Evolutionary conservation across 768 basidiomycete species (phyloP), one percentile per base, ranked within the genome.

Genomic region (Trametes cubensis): DNA sequence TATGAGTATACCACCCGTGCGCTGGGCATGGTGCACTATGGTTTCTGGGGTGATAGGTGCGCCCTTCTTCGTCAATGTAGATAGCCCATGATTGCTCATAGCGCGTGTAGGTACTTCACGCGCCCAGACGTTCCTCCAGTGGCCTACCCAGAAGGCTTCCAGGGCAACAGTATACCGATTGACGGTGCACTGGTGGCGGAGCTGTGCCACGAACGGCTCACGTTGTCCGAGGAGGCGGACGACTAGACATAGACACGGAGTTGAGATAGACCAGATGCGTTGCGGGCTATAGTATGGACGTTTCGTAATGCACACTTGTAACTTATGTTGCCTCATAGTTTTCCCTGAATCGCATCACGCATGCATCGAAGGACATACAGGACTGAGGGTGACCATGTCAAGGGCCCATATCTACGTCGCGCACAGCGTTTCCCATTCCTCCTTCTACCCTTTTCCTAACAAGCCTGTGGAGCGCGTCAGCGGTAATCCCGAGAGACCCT

Each of bases 131-230:
- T 86, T 5, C 94, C 94, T 0, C 77, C 76, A 4, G 82, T 87
- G 0, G 77, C 79, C 20, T 94, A 95, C 67, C 92, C 93, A 0
- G 84, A 89, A 42, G 95, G 92, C n/a, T 97, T 97, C 77, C 90
- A 86, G 83, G 94, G 76, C 15, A 94, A 90, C 71, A 81, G 79
- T 14, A 97, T 97, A 61, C 94, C 94, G 3, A 80, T 97, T 30
- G 84, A 94, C 72, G 91, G 87, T 7, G 81, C 78, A 41, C 78
- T 78, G 0, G 89, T 94, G 5, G 89, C 87, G 4, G 77, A 78
- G 11, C 67, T 91, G 20, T 85, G 83, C 64, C 70, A 80, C 10
- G 81, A 87, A 61, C 78, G 87, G 48, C 73, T 92, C 18, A 80
- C 80, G 5, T 76, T 89, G 20, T 71, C 77, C 13, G 80, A 81